Base-by-base conservation (phyloP, 371 early-diverging fungal species). In the Apophysomyces elegans region DNA sequence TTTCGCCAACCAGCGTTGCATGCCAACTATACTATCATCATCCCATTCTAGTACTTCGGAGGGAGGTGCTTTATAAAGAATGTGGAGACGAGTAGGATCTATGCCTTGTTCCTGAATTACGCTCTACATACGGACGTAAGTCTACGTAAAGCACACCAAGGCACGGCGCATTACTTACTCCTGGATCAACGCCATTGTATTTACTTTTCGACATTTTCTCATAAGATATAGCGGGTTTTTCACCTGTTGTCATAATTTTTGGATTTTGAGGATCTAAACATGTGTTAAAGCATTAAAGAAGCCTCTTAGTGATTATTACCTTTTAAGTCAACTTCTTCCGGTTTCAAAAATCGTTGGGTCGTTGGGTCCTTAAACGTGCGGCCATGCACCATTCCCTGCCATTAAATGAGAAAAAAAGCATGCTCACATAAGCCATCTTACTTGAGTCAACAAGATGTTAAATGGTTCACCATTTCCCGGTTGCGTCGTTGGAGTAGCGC, bases 131-230 rank as follows among this genome's bases (percentile, higher is more conserved):
- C 4, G 26, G 14, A 32, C 14, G 12, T 13, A 14, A 26, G 37
- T 50, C 16, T 45, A 45, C 35, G 6, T 2, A 4, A 35, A 39
- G 32, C 21, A 37, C 8, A 32, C 35, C 11, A 59, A 32, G 36
- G 36, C 18, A 57, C 16, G 12, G 26, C 18, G 47, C 54, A 18
- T 35, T 37, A 66, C 62, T 61, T 83, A 88, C 91, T 57, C 80
- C 80, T 0, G 98, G 98, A 71, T 95, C 93, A 1, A 96, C 91
- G 26, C 98, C 98, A 68, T 97, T 97, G 75, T 88, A 91, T 81
- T 97, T 97, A 57, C 94, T 93, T 77, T 96, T 97, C 68, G 93
- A 92, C 98, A 97, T 97, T 68, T 97, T 97, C 70, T 97, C 97
- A 73, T 84, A 95, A 12, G 91, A 83, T 14, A 88, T 77, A 1